Evolutionary conservation across 768 basidiomycete genomes (phyloP), one percentile per base, ranked within the genome.

Genomic region (Collybiopsis luxurians): DNA sequence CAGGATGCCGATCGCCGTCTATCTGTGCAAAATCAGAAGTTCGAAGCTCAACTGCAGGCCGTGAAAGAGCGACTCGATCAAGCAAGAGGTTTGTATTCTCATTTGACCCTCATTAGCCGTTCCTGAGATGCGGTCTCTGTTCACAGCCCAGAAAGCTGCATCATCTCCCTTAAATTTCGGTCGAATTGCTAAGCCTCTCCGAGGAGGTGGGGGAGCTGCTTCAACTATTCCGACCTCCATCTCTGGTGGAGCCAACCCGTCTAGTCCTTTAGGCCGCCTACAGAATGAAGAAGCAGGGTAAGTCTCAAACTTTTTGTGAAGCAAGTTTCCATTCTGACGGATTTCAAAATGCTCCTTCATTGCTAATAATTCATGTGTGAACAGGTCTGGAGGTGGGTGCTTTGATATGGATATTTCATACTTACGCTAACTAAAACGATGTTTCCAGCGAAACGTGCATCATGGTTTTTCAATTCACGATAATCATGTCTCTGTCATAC

Each of bases 1-100:
- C 94, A 94, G 66, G 94, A 95, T 64, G 93, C 96, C 43, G 95
- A 98, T 75, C 88, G 93, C 44, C 84, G 95, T 64, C 76, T 98
- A 59, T 87, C 89, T n/a, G 73, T 89, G 58, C 92, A 95, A 78
- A 95, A 98, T 71, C 87, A 92, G 80, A 97, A 95, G 74, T 96
- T 95, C 74, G 95, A 98, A 73, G 83, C 85, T 39, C 94, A 97
- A 70, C 74, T 98, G 50, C 91, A 95, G 69, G 87, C 89, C 23
- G 89, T 98, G 61, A 90, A 90, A 72, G 92, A 96, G 66, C 82
- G 95, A 54, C 77, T 98, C 58, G 92, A 95, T 71, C 92, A 95
- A 69, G 92, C 94, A 57, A 83, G 93, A 73, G 91, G 95, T 95
- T 72, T 68, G 84, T 69, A 58, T 50, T 34, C 46, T 42, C 1